Evolutionary conservation across 129 eudicot species (phyloP), one percentile per base, ranked within the genome.

Genomic region (Artemisia tridentata): DNA sequence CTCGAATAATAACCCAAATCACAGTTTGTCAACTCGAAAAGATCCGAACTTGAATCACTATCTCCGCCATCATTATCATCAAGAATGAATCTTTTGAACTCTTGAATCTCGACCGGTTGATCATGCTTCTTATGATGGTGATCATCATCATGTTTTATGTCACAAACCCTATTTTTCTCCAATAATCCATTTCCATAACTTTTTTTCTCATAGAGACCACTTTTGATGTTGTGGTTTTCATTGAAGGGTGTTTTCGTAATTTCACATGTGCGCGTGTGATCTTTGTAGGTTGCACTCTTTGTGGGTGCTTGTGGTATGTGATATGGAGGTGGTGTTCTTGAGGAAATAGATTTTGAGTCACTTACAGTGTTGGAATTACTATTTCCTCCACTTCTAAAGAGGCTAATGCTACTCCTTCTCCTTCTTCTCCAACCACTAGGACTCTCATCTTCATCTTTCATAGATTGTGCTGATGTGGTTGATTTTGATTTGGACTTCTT

Each of bases 21-120:
- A 81, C 78, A 88, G 43, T 83, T 86, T 74, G 84, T 88, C 68
- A 92, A 72, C 84, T 92, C 96, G 71, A 92, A 92, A 34, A 92
- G 81, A 85, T 92, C 98, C 27, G 98, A 92, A 61, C 98, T 95
- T 72, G 99, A 90, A 81, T 95, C 99, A 71, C 97, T 95, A 12
- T 92, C 95, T 68, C 80, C 95, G 45, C 84, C 96, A 69, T 92
- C 96, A 57, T 80, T 84, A 54, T 80, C 73, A 69, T 67, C 77
- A 78, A 78, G 53, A 63, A 63, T 75, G 71, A 84, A 84, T 27
- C 81, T 81, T 23, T 76, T 85, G 20, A 79, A 71, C 13, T 83
- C 81, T 34, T 65, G 79, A 10, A 59, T 80, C 75, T 76, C 85
- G 59, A 73, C 76, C 50, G 67, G 70, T 46, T 75, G 80, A 77